Percentiles rank a stretch among this genome's conserved stretches.
These are phyloP conservation scores for Mycena sanguinolenta DNA, from an alignment of 768 basidiomycete genomes.

Conservation along the genomic window DNA sequence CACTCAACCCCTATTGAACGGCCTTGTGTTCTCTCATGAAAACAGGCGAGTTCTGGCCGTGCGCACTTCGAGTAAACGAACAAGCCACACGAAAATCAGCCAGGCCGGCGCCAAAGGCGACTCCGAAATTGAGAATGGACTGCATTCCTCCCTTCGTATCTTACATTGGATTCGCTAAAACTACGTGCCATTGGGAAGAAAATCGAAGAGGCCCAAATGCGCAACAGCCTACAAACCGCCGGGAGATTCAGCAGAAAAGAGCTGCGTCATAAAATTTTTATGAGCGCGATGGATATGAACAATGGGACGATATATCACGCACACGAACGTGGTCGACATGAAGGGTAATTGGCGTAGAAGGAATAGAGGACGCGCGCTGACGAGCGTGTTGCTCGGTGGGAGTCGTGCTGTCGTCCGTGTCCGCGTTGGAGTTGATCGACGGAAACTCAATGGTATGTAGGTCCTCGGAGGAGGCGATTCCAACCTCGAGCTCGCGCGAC, in stretches of 20 bases:
- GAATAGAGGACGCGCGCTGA: slow-evolving; percentile 41
- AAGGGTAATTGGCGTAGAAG: slow-evolving; percentile 37
- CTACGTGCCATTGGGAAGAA: slow-evolving; percentile 27
- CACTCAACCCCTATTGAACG: no score
- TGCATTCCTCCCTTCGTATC: background rate
- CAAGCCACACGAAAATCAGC: no score
- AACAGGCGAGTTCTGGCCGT: no score
- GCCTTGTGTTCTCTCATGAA: no score
- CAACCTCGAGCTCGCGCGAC: no score
- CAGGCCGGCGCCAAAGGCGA: no score
- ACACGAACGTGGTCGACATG: slow-evolving; percentile 40
- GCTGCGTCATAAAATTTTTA: slow-evolving; percentile 23
- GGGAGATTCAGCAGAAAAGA: slow-evolving; percentile 45
- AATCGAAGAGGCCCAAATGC: slow-evolving; percentile 26
- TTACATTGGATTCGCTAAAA: slow-evolving; percentile 9
- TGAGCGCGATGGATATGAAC: background rate
- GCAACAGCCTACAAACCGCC: slow-evolving; percentile 33
- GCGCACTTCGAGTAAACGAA: no score
- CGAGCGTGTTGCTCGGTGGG: slow-evolving; percentile 25
- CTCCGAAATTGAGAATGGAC: background rate
- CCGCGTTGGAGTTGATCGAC: slow-evolving; percentile 14
- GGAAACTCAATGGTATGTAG: slow-evolving; percentile 10
- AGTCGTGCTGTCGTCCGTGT: slow-evolving; percentile 24
- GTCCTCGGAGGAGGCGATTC: slow-evolving; percentile 11
- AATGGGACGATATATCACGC: slow-evolving; percentile 11